These are phyloP conservation scores for Rubroboletus satanas DNA, from an alignment of 768 basidiomycete genomes.

Conservation along the genomic window DNA sequence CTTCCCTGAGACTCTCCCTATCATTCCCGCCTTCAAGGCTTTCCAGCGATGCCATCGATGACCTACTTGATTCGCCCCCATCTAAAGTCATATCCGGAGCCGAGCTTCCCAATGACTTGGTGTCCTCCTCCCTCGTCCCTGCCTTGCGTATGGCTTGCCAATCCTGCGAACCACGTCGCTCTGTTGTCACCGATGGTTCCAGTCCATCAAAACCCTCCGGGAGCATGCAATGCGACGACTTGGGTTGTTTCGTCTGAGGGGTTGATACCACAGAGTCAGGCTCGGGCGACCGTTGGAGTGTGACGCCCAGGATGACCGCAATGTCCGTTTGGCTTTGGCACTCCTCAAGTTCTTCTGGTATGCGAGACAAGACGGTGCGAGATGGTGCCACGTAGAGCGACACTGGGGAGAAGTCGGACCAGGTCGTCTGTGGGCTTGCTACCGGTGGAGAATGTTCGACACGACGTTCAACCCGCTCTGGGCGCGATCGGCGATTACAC, in stretches of 20 bases:
- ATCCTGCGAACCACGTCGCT: neutral
- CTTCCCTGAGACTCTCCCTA: conserved; percentile 23
- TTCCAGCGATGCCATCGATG: conserved; percentile 24
- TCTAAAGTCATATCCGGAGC: conserved; percentile 27
- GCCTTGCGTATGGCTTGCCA: neutral
- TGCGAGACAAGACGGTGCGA: conserved; percentile 22
- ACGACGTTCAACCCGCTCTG: neutral
- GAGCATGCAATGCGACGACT: neutral
- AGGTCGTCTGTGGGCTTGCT: conserved; percentile 22
- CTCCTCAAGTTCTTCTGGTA: conserved; percentile 31
- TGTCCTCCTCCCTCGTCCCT: conserved; percentile 13
- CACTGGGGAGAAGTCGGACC: conserved; percentile 28
- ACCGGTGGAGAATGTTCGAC: neutral
- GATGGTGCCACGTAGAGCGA: conserved; percentile 16
- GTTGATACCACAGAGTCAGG: conserved; percentile 2
- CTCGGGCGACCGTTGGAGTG: conserved; percentile 12
- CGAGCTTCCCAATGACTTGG: conserved; percentile 17
- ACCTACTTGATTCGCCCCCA: conserved; percentile 19
- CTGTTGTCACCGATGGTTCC: neutral
- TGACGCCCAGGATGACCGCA: conserved; percentile 7
- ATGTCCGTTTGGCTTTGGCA: conserved; percentile 19
- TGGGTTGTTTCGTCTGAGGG: neutral
- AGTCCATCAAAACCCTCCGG: neutral
- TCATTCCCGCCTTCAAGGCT: conserved; percentile 17
- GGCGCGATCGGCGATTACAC: conserved; percentile 3